Conservation (phyloP, 768 basidiomycete genomes). For the Tricholoma terreum region DNA sequence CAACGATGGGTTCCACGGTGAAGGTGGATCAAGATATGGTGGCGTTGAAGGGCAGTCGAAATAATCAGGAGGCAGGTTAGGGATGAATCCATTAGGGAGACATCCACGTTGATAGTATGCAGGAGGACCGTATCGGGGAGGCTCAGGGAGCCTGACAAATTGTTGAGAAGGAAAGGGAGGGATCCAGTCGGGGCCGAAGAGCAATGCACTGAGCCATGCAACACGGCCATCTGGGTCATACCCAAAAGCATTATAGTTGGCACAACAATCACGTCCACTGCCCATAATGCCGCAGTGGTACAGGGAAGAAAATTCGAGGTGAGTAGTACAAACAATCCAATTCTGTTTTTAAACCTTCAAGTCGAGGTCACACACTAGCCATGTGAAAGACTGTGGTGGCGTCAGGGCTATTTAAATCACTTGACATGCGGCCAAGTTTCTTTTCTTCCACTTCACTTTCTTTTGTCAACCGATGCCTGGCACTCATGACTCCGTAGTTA, state of each 20-base stretch:
- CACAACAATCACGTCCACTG: not conserved
- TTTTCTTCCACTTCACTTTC: not conserved
- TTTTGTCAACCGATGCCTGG: not conserved
- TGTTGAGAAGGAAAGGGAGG: no score
- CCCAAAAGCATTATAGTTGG: slow-evolving; percentile 1
- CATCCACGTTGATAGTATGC: not conserved
- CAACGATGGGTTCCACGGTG: not conserved
- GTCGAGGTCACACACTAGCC: not conserved
- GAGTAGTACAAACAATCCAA: not conserved
- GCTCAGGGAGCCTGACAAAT: not conserved
- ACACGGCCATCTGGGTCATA: not conserved
- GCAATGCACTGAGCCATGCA: not conserved
- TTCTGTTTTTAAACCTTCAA: not conserved
- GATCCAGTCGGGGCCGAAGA: not conserved
- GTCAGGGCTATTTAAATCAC: no score
- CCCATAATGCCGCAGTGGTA: not conserved
- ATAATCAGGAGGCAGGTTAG: not conserved
- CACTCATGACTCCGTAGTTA: no score
- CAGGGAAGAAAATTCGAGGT: not conserved
- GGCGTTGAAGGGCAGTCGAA: not conserved
- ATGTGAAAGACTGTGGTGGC: no score
- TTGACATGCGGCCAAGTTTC: no score
- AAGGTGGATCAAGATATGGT: not conserved
- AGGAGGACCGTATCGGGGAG: not conserved
- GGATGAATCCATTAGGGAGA: not conserved